These are phyloP conservation scores for Pterocarpus macrocarpus DNA, from an alignment of 306 rosid species.

Conservation along the genomic window DNA sequence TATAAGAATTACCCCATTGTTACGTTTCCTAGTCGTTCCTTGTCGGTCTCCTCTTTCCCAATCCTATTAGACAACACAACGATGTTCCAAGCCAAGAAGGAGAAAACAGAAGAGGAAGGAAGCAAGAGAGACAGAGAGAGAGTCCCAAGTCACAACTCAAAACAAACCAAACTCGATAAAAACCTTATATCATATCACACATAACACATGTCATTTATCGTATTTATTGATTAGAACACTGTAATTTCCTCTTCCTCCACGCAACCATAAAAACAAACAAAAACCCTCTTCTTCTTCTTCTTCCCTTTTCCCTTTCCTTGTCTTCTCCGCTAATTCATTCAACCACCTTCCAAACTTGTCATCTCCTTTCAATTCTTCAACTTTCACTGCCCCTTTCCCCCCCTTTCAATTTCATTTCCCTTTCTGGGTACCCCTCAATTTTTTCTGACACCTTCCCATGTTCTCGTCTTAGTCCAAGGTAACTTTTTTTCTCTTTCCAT, in stretches of 20 bases:
- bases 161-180: not conserved
- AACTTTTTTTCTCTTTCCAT: conserved; percentile 36
- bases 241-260: conserved; percentile 41
- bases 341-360: conserved; percentile 12
- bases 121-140: no score
- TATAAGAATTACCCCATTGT: not conserved
- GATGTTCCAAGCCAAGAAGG: not conserved
- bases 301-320: conserved; percentile 1
- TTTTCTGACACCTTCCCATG: not conserved
- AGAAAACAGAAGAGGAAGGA: not conserved
- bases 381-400: not conserved
- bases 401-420: not conserved
- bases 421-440: conserved; percentile 31
- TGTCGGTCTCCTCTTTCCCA: not conserved
- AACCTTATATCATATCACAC: not conserved
- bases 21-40: not conserved
- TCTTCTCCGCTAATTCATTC: not conserved
- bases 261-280: conserved; percentile 38
- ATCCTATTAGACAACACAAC: not conserved
- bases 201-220: not conserved
- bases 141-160: no score
- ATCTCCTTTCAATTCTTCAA: conserved; percentile 21
- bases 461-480: conserved; percentile 52
- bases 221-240: not conserved
- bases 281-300: conserved; percentile 3